phyloP scores from a whole-genome alignment of 1,284 basidiomycete genomes.

The Athelia psychrophila region DNA sequence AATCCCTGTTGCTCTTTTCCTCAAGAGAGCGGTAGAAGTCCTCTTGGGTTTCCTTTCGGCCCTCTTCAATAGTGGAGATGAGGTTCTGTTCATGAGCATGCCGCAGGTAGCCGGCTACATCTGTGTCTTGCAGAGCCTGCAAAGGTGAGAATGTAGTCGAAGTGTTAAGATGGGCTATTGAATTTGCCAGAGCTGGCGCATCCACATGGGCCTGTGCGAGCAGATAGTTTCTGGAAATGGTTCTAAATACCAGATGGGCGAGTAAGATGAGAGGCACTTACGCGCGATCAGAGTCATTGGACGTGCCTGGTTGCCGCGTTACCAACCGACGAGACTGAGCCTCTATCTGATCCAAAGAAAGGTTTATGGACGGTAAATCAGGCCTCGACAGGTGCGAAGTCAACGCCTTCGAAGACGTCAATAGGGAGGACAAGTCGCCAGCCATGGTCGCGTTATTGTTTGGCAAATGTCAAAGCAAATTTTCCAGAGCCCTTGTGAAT shows the following conservation, averaged over 20 bases:
- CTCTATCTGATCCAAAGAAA: slow-evolving; percentile 91
- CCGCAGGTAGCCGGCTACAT: slow-evolving; percentile 85
- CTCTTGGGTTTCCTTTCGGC: slow-evolving; percentile 79
- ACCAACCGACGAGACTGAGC: slow-evolving; percentile 82
- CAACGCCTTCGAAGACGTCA: slow-evolving; percentile 70
- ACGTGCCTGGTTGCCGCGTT: slow-evolving; percentile 59
- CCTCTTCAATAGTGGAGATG: slow-evolving; percentile 91
- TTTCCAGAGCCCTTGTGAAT: too few relatives aligned
- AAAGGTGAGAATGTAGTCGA: slow-evolving; percentile 86
- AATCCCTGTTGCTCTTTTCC: slow-evolving; percentile 74
- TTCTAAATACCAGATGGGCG: neutral
- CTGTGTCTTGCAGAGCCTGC: slow-evolving; percentile 87
- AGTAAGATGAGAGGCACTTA: slow-evolving; percentile 35
- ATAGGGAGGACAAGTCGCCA: slow-evolving; percentile 65
- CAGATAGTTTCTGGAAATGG: slow-evolving; percentile 64
- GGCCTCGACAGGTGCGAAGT: slow-evolving; percentile 73
- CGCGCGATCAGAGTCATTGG: slow-evolving; percentile 72
- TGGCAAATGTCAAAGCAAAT: neutral
- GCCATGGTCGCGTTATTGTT: slow-evolving; percentile 26
- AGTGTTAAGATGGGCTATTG: slow-evolving; percentile 81
- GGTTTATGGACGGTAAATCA: slow-evolving; percentile 81
- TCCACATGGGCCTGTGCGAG: slow-evolving; percentile 91
- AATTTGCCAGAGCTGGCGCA: slow-evolving; percentile 73
- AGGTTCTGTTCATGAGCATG: slow-evolving; percentile 94
- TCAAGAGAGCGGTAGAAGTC: slow-evolving; percentile 84